These are phyloP conservation scores for Aspergillus sp. DNA, from an alignment of 2,329 filamentous ascomycete species.

Conservation along the genomic window DNA sequence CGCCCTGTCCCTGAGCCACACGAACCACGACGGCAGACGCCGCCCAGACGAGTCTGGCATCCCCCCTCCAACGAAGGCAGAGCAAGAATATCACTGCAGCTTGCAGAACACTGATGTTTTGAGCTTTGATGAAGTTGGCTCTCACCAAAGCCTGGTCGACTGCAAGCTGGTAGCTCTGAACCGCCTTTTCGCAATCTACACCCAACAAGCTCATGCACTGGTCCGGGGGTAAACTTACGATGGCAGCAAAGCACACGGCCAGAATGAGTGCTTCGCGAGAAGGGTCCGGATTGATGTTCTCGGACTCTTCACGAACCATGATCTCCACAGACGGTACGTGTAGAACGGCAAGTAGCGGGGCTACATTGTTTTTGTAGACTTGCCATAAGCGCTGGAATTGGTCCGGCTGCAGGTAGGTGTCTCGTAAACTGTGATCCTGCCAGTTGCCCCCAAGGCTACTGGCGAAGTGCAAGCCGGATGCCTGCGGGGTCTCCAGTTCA, in stretches of 20 bases:
- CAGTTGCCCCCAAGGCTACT: background rate
- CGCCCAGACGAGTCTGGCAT: slow-evolving; percentile 12
- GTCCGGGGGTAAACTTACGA: slow-evolving; percentile 16
- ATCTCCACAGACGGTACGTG: slow-evolving; percentile 12
- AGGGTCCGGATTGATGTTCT: background rate
- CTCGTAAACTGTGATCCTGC: background rate
- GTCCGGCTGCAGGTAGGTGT: slow-evolving; percentile 1
- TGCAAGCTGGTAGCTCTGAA: slow-evolving; percentile 8
- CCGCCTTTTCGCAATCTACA: slow-evolving; percentile 2
- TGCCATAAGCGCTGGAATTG: slow-evolving; percentile 19
- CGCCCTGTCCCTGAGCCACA: slow-evolving; percentile 11
- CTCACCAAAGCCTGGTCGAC: slow-evolving; percentile 14
- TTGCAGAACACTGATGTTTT: slow-evolving; percentile 19
- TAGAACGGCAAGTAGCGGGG: slow-evolving; percentile 24
- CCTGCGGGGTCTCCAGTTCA: background rate
- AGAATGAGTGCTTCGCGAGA: slow-evolving; percentile 13
- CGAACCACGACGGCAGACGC: slow-evolving; percentile 9
- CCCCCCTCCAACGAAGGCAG: slow-evolving; percentile 14
- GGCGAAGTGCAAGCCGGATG: background rate
- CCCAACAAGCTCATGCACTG: slow-evolving; percentile 14
- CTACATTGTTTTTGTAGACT: slow-evolving; percentile 23
- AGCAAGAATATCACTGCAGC: slow-evolving; percentile 22
- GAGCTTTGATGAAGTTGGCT: slow-evolving; percentile 19
- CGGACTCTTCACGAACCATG: slow-evolving; percentile 7
- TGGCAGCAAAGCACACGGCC: slow-evolving; percentile 21